Base-by-base conservation (phyloP, 2,329 filamentous ascomycete species). In the Blastomyces parvus region DNA sequence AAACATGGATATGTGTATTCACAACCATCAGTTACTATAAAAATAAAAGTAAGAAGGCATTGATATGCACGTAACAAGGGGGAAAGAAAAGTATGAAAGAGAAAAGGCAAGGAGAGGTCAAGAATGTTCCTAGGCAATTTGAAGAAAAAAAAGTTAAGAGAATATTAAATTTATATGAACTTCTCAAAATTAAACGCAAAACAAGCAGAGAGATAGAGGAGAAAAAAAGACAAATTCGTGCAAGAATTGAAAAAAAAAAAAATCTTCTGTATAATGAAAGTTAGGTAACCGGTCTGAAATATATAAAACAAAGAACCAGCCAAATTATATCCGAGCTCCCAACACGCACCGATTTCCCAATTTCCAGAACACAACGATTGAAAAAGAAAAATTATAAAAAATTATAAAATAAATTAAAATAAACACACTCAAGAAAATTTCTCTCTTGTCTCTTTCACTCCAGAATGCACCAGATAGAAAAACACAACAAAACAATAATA, bases 381-480 rank as follows among this genome's bases (percentile, higher is more conserved):
- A 1, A 19, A 30, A 44, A 19, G 9, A 40, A 14, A 59, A 44
- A 27, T 22, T 14, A 44, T 9, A 59, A 59, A 42, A 59, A 2
- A 44, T 36, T 5, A 48, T 7, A 48, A 48, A 58, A n/a, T 14
- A 42, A 27, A 40, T 2, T 0, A 13, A 58, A 58, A 2, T 4
- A 42, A 58, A 58, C 5, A 42, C 9, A 13, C 56, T 19, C 38
- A 59, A 42, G 30, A 36, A 33, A 40, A 19, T 9, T 25, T 59
- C 38, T 59, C 56, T 59, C 52, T 59, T 59, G 56, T 59, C 44
- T 42, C 56, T 59, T 59, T 59, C 56, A 25, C 56, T 59, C 38
- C 56, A 59, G 13, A 59, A 59, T 38, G 56, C 56, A 59, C 22
- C 36, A 30, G 22, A 19, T 38, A 50, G 58, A 38, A 40, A 36